Evolutionary conservation across 257 asterid genomes (phyloP).

Genomic region (Solanum bukasovii): DNA sequence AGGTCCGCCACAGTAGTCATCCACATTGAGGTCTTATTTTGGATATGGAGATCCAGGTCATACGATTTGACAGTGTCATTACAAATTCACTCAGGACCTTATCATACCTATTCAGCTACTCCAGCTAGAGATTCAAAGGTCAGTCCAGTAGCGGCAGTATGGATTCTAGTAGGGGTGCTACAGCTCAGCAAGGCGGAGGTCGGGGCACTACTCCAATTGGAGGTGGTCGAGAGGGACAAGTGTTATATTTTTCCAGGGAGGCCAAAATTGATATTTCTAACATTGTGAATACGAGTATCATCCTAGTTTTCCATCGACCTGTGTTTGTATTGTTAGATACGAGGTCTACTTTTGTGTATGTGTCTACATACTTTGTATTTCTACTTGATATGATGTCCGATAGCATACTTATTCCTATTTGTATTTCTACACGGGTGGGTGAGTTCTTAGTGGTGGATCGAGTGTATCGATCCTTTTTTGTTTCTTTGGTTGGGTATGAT

Average conservation of each 20-base stretch:
- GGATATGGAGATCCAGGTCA: neutral
- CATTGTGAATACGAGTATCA: neutral
- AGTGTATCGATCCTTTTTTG: neutral
- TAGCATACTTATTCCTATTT: no score
- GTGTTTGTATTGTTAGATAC: no score
- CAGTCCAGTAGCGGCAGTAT: neutral
- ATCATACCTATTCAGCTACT: neutral
- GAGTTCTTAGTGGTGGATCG: neutral
- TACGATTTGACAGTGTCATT: no score
- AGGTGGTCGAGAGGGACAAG: neutral
- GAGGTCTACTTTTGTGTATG: neutral
- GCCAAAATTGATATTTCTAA: neutral
- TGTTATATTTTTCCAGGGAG: neutral
- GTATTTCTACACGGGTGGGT: neutral
- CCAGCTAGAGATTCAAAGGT: neutral
- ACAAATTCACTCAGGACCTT: neutral
- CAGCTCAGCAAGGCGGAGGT: neutral
- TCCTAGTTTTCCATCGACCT: neutral
- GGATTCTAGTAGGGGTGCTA: neutral
- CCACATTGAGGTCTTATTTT: neutral
- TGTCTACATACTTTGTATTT: neutral
- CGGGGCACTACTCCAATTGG: neutral
- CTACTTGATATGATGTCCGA: neutral
- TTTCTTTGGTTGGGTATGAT: neutral
- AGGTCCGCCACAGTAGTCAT: neutral